Conservation (phyloP, 768 basidiomycete species). For the Phaffia australis region DNA sequence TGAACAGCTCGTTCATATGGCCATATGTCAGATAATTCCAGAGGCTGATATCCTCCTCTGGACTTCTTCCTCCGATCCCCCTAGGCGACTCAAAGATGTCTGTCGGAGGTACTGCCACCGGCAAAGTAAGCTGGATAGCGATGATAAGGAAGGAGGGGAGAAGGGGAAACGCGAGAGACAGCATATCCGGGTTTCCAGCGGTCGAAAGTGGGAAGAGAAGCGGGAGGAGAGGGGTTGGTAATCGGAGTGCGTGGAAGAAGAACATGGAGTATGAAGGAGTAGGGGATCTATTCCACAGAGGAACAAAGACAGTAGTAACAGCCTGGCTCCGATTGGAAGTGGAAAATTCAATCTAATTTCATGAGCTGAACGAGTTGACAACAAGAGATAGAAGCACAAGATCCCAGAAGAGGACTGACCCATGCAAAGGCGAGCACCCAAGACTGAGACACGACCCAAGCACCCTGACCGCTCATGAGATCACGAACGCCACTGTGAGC, state of each 20-base stretch:
- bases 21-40: neutral
- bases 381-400: neutral
- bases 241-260: neutral
- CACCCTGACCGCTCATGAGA: no score
- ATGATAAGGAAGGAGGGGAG: neutral
- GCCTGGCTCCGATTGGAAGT: neutral
- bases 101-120: neutral
- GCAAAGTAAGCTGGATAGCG: neutral
- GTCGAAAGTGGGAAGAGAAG: neutral
- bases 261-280: neutral
- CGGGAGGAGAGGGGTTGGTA: neutral
- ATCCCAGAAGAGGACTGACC: no score
- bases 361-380: neutral
- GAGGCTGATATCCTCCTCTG: slow-evolving; percentile 6
- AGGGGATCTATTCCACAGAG: neutral
- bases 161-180: neutral
- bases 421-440: no score
- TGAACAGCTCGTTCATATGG: slow-evolving; percentile 10
- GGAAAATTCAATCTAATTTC: neutral
- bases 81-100: neutral
- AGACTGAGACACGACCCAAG: no score
- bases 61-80: slow-evolving; percentile 6
- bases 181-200: neutral
- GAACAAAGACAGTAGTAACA: neutral
- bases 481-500: no score